Base-by-base conservation (phyloP, 768 basidiomycete species). In the Mycena galopus region DNA sequence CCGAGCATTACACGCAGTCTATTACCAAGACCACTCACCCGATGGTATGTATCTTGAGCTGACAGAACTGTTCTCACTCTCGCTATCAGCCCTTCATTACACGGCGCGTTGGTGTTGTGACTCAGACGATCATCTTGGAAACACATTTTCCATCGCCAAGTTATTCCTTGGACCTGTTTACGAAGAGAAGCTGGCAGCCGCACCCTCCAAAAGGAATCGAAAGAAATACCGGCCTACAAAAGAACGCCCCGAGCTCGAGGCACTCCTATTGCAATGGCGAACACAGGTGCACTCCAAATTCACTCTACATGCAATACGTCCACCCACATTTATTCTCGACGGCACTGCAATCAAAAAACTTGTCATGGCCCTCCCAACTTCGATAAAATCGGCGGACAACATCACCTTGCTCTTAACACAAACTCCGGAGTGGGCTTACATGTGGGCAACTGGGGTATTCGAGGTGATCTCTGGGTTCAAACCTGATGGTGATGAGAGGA, bases 291-390 rank as follows among this genome's bases (percentile, higher is more conserved):
- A 68, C 30, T 11, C 42, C 4, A 33, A 50, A 17, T 67, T 75
- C 32, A 27, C 30, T 0, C 68, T 69, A 8, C 59, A 58, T 10
- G 17, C 44, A 0, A 23, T 72, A 57, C 73, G 75, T 10, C 69
- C 75, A 11, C 67, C 74, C 3, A 69, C 77, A 19, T 69, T 78
- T 37, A 79, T 81, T 33, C 76, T 81, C 1, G 75, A 73, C 16
- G 5, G 19, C 16, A 7, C 12, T 2, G 67, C 76, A 14, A 35
- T 70, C n/a, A 32, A 60, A 19, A 44, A 32, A 0, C 72, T 81
- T 29, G 47, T 75, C 11, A 55, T 70, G 32, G 69, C 74, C 12
- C 58, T 23, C 3, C 33, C 69, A 5, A 35, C 56, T 2, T 71
- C 67, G 0, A 35, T 78, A 11, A 69, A 16, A 2, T 65, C 73